Evolutionary conservation across 2,329 filamentous ascomycete genomes (phyloP), one percentile per base, ranked within the genome.

Genomic region (Fusarium phyllophilum): DNA sequence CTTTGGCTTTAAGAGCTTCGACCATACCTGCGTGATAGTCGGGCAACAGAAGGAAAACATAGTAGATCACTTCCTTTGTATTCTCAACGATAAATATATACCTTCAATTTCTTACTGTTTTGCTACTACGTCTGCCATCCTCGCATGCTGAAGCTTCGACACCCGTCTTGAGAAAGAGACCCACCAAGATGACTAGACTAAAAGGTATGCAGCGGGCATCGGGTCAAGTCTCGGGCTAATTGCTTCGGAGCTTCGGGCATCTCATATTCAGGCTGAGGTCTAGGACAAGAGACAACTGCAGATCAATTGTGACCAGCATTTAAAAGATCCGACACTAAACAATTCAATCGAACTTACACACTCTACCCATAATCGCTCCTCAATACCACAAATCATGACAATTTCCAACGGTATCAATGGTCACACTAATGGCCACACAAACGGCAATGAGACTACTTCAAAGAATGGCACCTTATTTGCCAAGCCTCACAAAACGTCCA

Each of bases 181-280:
- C n/a, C n/a, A n/a, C n/a, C n/a, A n/a, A n/a, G n/a, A n/a, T n/a
- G n/a, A n/a, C n/a, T n/a, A n/a, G n/a, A n/a, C n/a, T n/a, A n/a
- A n/a, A n/a, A n/a, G n/a, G n/a, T n/a, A 10, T 11, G 54, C 60
- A 55, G 31, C 57, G 57, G 56, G 24, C 67, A 46, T 64, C 66
- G 66, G 66, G 18, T 1, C 5, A 70, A 70, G 36, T 38, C 33
- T 46, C 67, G 67, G 67, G 11, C 45, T 14, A 57, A 58, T 22
- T 4, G 5, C 12, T 4, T 39, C 38, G 64, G 64, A 39, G 5
- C 20, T 34, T 46, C 39, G 49, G 64, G 36, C 18, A 33, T 39
- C 8, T 51, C 44, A 46, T 12, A 41, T 24, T 31, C 52, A 54
- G 39, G 31, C 29, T 36, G 26, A 42, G 56, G 17, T 39, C 17